Evolutionary conservation across 768 basidiomycete species (phyloP), one percentile per base, ranked within the genome.

Genomic region (Pleurotus tuoliensis): DNA sequence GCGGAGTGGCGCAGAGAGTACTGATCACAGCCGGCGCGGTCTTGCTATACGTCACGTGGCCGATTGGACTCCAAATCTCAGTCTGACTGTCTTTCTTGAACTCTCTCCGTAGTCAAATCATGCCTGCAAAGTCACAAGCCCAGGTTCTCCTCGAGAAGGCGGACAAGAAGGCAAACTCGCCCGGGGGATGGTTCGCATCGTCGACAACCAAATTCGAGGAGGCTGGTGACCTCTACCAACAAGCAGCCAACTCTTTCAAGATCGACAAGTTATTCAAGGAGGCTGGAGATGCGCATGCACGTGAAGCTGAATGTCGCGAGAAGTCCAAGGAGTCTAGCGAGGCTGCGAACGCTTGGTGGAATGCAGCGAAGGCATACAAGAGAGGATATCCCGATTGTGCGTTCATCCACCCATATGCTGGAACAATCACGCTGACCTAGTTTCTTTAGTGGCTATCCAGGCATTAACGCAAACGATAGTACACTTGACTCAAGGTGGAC

Each of bases 281-380:
- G 60, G 90, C 93, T 1, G 97, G 97, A 3, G 91, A 95, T 71
- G 84, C 91, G 12, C 96, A 95, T 67, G 83, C 93, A 41, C 83
- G 89, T 61, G 97, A 98, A 67, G 97, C 96, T 1, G 94, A 98
- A 64, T 97, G 94, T 70, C 82, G 94, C 63, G 87, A 95, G 72
- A 84, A 87, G 58, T 88, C 85, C 64, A 88, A 90, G 47, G 96
- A 98, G 72, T 72, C 69, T 47, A 94, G 94, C 62, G 97, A 98
- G 63, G 95, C 96, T n/a, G 90, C 94, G 18, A 96, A 95, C 67
- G 95, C 95, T 7, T 98, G 90, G 88, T 98, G 96, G 92, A 97
- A 96, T 68, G 95, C 97, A 11, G 87, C 92, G 34, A 98, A 98
- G 74, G 86, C 90, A 9, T 99, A 91, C 79, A 99, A 98, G 78